Conservation (phyloP, 257 asterid genomes). For the Perilla frutescens region DNA sequence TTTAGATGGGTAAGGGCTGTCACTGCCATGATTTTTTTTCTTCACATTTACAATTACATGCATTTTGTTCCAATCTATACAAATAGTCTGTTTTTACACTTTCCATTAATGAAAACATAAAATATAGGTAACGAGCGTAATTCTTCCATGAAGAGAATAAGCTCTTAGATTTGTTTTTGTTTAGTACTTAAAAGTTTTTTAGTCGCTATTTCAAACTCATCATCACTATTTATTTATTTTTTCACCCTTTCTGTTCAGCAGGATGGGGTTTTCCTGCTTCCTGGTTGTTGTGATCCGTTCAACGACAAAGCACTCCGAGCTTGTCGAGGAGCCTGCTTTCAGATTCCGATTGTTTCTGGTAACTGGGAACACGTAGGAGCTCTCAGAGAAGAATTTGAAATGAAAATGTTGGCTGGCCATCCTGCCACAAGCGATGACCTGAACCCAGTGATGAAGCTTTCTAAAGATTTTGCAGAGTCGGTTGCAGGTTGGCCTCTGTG, state of each 20-base stretch:
- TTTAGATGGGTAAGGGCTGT: conserved; percentile 80
- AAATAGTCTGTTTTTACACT: not conserved
- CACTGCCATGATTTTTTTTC: not conserved
- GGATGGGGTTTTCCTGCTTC: conserved; percentile 85
- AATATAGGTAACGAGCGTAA: not conserved
- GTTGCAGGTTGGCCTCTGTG: conserved; percentile 59
- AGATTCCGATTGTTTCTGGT: conserved; percentile 83
- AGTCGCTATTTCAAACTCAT: no score
- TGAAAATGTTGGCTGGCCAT: conserved; percentile 89
- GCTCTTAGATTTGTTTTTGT: not conserved
- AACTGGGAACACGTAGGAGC: conserved; percentile 58
- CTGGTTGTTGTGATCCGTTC: conserved; percentile 98
- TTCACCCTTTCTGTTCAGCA: conserved; percentile 30
- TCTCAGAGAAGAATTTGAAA: conserved; percentile 49
- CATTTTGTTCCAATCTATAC: not conserved
- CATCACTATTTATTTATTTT: no score
- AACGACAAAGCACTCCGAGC: conserved; percentile 95
- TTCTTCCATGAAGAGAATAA: not conserved
- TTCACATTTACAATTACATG: not conserved
- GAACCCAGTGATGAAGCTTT: conserved; percentile 49
- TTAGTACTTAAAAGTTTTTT: not conserved
- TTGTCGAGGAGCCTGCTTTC: conserved; percentile 92
- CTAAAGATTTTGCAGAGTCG: conserved; percentile 59
- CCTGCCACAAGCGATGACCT: conserved; percentile 49
- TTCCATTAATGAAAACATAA: not conserved